Evolutionary conservation across 345 rosid species (phyloP), one percentile per base, ranked within the genome.

Genomic region (Rhodamnia rubescens): DNA sequence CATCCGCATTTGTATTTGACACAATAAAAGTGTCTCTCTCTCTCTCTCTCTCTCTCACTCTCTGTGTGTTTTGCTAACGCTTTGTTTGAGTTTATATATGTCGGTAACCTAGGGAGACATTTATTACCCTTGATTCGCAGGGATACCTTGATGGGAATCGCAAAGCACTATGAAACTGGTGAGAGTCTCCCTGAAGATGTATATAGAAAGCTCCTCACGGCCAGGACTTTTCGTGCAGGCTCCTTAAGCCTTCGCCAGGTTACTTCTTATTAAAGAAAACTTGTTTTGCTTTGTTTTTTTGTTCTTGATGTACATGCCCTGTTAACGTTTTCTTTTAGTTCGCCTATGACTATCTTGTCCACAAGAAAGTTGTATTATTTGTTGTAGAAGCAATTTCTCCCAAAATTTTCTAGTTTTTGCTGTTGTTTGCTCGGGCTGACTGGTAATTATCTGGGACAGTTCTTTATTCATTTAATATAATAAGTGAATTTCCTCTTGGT

Each of bases 241-340:
- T 94, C 96, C 87, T 89, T 92, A 32, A 94, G 96, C 88, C 98
- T 96, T 89, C 96, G 96, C 58, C 98, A 96, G 93, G 99, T 96
- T 53, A 84, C 93, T 93, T 50, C 50, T 82, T 8, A 27, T 42
- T 50, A 27, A 13, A 24, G 16, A 85, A 74, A 87, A 82, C 86
- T 56, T 26, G 56, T 78, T 49, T 75, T 44, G 74, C 11, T 83
- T 85, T 27, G 8, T 10, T 61, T 18, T 61, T 15, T 29, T 29
- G 20, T 61, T 15, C 74, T 29, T 61, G 74, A 61, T 29, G 5
- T 15, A 29, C 74, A 29, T 29, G 1, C 74, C 74, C 24, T 69
- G 78, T 69, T 69, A 6, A 36, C 8, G 10, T 32, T 32, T 69
- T 36, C 7, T 69, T 69, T 36, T 36, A 22, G 24, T 36, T 36